These are phyloP conservation scores for Vigna unguiculata DNA, from an alignment of 306 rosid genomes.

Conservation along the genomic window DNA sequence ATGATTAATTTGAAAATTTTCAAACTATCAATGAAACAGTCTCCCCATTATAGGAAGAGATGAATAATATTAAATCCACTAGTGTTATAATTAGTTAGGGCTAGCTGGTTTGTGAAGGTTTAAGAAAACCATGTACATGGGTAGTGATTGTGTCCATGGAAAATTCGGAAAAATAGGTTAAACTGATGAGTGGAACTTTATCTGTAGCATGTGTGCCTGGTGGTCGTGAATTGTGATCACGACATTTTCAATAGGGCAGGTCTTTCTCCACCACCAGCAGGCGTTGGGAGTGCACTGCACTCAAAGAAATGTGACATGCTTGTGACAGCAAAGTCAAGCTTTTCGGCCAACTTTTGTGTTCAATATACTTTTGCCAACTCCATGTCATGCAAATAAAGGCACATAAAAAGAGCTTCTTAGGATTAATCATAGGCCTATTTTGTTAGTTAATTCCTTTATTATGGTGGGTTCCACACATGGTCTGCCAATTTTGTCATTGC, in stretches of 20 bases:
- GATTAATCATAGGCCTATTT: constrained; percentile 37
- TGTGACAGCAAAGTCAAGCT: constrained; percentile 93
- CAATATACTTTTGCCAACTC: constrained; percentile 49
- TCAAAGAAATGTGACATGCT: constrained; percentile 81
- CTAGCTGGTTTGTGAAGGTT: background rate
- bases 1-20: constrained; percentile 30
- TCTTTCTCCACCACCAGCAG: constrained; percentile 61
- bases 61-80: background rate
- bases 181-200: constrained; percentile 49
- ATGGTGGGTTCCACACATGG: constrained; percentile 62
- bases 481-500: constrained; percentile 63
- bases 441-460: constrained; percentile 29
- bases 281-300: constrained; percentile 82
- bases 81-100: background rate
- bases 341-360: constrained; percentile 83
- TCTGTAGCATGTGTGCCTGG: constrained; percentile 35
- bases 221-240: constrained; percentile 46
- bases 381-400: constrained; percentile 64
- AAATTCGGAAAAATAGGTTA: constrained; percentile 39
- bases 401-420: constrained; percentile 31
- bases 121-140: background rate
- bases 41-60: background rate
- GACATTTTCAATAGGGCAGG: constrained; percentile 40
- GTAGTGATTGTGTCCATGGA: constrained; percentile 37
- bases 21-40: constrained; percentile 20